phyloP scores from a whole-genome alignment of 106 monocot genomes.

The Agapanthus africanus region DNA sequence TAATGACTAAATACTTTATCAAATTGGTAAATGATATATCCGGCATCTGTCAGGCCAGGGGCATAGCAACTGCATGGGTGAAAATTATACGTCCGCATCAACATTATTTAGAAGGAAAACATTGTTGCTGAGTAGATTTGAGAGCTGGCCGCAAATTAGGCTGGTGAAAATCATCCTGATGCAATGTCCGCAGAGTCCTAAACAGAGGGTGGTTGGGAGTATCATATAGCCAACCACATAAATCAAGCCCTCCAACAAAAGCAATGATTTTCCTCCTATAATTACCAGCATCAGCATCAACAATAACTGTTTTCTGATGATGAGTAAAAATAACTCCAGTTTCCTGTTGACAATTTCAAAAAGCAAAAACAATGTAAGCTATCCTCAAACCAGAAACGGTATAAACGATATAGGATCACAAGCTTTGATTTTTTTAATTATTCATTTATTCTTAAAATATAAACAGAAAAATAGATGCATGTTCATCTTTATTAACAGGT shows the following conservation, averaged over 20 bases:
- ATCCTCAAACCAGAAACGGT: too few species aligned
- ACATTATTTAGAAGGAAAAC: background rate
- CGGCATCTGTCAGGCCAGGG: too few species aligned
- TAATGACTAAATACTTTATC: too few species aligned
- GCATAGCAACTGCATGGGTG: background rate
- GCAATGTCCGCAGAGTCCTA: conserved; percentile 62
- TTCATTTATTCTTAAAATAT: too few species aligned
- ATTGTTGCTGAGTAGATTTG: background rate
- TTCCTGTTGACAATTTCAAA: too few species aligned
- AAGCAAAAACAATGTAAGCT: too few species aligned
- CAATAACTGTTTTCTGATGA: conserved; percentile 89
- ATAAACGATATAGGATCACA: too few species aligned
- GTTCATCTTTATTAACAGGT: too few species aligned
- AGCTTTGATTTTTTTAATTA: too few species aligned
- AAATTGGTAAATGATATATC: too few species aligned
- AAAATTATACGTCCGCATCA: background rate
- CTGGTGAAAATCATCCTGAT: conserved; percentile 83
- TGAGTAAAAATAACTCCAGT: conserved; percentile 82
- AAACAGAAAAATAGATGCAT: too few species aligned
- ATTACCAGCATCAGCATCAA: conserved; percentile 78
- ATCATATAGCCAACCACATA: conserved; percentile 87
- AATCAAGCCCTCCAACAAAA: conserved; percentile 87
- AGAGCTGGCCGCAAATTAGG: conserved; percentile 72
- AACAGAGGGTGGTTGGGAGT: conserved; percentile 67
- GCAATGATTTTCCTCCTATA: conserved; percentile 66